phyloP scores from a whole-genome alignment of 1,284 basidiomycete species.

The Ustilago bromivora region DNA sequence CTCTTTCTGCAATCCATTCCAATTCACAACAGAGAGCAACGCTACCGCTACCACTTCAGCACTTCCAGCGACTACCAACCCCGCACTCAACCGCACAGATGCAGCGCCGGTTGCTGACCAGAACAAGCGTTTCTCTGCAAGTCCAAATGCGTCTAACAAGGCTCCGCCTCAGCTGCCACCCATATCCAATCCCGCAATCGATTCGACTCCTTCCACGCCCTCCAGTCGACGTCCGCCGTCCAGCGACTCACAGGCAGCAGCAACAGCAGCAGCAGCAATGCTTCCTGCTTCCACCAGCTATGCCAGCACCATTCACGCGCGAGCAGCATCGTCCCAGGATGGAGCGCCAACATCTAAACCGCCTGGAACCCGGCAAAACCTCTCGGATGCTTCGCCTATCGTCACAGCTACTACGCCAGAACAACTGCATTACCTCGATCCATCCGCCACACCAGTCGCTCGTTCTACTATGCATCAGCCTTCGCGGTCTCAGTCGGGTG shows the following conservation, averaged over 20 bases:
- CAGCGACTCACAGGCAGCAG: conserved; percentile 4
- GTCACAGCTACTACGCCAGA: conserved; percentile 39
- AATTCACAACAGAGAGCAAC: neutral
- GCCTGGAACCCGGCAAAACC: conserved; percentile 23
- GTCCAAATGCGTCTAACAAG: conserved; percentile 34
- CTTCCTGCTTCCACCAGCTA: conserved; percentile 16
- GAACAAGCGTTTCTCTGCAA: conserved; percentile 20
- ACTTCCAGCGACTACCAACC: neutral
- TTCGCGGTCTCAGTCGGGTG: conserved; percentile 19
- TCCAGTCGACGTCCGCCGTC: conserved; percentile 16
- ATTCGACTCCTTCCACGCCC: neutral
- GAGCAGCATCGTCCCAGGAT: conserved; percentile 23
- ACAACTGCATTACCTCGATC: conserved; percentile 18
- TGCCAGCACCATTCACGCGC: conserved; percentile 24
- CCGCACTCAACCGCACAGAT: conserved; percentile 3
- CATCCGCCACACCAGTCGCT: conserved; percentile 9
- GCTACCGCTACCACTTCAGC: neutral
- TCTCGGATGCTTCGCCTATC: conserved; percentile 17
- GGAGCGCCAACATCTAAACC: conserved; percentile 28
- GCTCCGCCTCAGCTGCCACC: conserved; percentile 30
- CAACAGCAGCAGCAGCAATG: neutral
- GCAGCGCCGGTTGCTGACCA: conserved; percentile 2
- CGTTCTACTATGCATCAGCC: conserved; percentile 8
- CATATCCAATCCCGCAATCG: conserved; percentile 5
- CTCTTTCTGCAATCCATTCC: neutral